Base-by-base conservation (phyloP, 1,284 basidiomycete species). In the Malassezia brasiliensis region DNA sequence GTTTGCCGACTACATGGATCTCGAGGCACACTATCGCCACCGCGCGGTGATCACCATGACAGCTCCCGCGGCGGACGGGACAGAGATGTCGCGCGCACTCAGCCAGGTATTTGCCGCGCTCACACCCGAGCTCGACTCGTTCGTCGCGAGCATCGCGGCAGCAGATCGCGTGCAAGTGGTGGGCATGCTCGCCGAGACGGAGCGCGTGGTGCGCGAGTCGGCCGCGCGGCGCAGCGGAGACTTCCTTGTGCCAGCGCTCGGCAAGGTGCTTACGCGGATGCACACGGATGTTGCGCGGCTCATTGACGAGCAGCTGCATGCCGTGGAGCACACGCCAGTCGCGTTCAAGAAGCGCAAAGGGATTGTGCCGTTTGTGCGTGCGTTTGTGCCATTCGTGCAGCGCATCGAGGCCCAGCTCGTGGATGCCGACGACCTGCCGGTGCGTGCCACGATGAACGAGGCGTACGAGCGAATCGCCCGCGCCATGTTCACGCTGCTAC, bases 21-120 rank as follows among this genome's bases (percentile, higher is more conserved):
- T 98, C 59, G 93, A 96, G 72, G 87, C 85, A 52, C 96, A 94
- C 77, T 96, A 96, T 79, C 81, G 88, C 22, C 80, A 91, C 36
- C 87, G 94, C 67, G 93, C 93, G 2, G 81, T 85, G 9, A 66
- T 49, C 10, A 52, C 42, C 35, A 40, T n/a, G 38, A 10, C 49
- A 4, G 10, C 37, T 2, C 3, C 54, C 11, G 11, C 42, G n/a
- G 22, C 45, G 0, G 65, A 63, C 3, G 47, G 68, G 38, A 52
- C 65, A 15, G 66, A 68, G 47, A 70, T 74, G 69, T 62, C 65
- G 39, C 59, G 56, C 2, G 88, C 89, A 17, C 83, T 96, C 84
- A 91, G 96, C 63, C 78, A 94, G 46, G 90, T 96, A 56, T 98
- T 96, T 75, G 88, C 90, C 8, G 96, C 93, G 77, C 77, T 98